phyloP scores from a whole-genome alignment of 768 basidiomycete species.

The Tephrocybe sp. region DNA sequence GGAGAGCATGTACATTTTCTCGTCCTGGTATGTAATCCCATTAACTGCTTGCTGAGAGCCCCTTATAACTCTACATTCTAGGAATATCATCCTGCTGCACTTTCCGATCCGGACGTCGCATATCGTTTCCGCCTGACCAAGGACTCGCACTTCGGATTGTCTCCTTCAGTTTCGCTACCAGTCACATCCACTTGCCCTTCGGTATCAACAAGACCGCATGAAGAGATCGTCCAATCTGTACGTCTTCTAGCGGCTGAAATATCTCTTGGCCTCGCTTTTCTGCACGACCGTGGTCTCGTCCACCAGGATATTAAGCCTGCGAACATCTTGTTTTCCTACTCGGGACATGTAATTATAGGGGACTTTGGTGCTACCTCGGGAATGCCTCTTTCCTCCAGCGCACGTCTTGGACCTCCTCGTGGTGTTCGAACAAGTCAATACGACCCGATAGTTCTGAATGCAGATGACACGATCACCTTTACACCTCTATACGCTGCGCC shows the following conservation, averaged over 20 bases:
- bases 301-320: conserved; percentile 71
- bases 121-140: conserved; percentile 21
- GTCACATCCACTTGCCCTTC: conserved; percentile 4
- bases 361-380: conserved; percentile 59
- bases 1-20: conserved; percentile 20
- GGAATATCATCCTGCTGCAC: conserved; percentile 32
- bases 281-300: conserved; percentile 64
- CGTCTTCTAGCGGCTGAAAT: conserved; percentile 32
- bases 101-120: conserved; percentile 29
- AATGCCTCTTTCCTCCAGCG: conserved; percentile 16
- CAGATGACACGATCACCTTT: conserved; percentile 27
- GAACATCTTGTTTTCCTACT: conserved; percentile 55
- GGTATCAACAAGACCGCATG: conserved; percentile 1
- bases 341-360: conserved; percentile 54
- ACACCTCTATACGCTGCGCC: conserved; percentile 37
- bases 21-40: conserved; percentile 20
- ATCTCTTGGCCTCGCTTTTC: conserved; percentile 31
- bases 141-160: conserved; percentile 1
- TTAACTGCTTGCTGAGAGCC: background rate
- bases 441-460: conserved; percentile 21
- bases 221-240: conserved; percentile 18
- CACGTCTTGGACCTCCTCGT: background rate
- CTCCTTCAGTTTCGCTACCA: conserved; percentile 16
- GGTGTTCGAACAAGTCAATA: background rate
- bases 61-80: conserved; percentile 6